Conservation (phyloP, 2,329 filamentous ascomycete species). For the Alternaria alternata region DNA sequence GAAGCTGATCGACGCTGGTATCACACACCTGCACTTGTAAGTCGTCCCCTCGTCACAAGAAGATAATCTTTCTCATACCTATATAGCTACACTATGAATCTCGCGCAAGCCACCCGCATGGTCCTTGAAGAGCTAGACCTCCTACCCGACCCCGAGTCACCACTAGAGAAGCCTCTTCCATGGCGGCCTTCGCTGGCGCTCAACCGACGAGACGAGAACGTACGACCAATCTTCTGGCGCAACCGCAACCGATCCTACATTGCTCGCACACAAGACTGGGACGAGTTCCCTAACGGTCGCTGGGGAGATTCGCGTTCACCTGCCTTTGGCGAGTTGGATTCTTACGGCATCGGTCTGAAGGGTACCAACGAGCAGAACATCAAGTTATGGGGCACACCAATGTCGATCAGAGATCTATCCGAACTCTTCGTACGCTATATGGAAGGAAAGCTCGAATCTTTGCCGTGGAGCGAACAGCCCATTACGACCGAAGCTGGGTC, state of each 20-base stretch:
- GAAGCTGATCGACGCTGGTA: conserved; percentile 81
- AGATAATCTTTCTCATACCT: conserved; percentile 16
- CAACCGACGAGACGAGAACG: conserved; percentile 89
- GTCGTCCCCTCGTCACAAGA: conserved; percentile 20
- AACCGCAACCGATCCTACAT: conserved; percentile 97
- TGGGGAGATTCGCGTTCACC: conserved; percentile 98
- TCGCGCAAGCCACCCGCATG: conserved; percentile 92
- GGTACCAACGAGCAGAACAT: conserved; percentile 96
- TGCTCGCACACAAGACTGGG: conserved; percentile 95
- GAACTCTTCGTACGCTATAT: conserved; percentile 87
- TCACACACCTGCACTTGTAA: conserved; percentile 88
- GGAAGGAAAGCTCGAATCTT: conserved; percentile 76
- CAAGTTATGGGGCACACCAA: conserved; percentile 90
- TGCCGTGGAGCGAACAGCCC: conserved; percentile 93
- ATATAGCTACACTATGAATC: conserved; percentile 91
- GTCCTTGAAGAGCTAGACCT: conserved; percentile 89
- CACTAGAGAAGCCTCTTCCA: conserved; percentile 87
- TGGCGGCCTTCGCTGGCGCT: conserved; percentile 95
- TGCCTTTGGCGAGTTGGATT: conserved; percentile 93
- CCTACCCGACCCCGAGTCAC: conserved; percentile 77
- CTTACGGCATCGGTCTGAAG: conserved; percentile 91
- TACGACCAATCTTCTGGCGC: conserved; percentile 98
- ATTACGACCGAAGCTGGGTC: conserved; percentile 82
- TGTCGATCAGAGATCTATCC: conserved; percentile 79
- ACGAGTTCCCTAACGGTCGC: conserved; percentile 97